Percentiles rank a stretch among this genome's conserved stretches.
These are phyloP conservation scores for Aphelidium insulamus DNA, from an alignment of 371 early-diverging fungal species.

Conservation along the genomic window DNA sequence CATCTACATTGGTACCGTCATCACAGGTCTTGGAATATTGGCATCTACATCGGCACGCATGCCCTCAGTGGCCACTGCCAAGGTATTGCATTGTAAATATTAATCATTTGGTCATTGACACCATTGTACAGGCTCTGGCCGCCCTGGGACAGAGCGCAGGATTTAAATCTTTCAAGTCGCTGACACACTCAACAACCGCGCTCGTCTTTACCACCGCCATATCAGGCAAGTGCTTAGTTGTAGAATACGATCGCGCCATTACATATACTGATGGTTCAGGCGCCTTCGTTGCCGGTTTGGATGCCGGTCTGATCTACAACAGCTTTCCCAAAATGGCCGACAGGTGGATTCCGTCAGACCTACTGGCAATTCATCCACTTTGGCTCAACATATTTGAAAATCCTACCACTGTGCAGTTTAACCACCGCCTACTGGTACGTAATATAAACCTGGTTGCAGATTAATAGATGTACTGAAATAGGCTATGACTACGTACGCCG, in stretches of 20 bases:
- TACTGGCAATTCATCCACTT: conserved; percentile 13
- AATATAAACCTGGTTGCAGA: too few relatives aligned
- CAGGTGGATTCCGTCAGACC: conserved; percentile 16
- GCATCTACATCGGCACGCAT: neutral
- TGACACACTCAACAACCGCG: conserved; percentile 28
- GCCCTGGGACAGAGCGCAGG: conserved; percentile 26
- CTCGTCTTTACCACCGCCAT: conserved; percentile 69
- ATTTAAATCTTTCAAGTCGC: conserved; percentile 29
- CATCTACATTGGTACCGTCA: conserved; percentile 51
- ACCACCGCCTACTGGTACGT: conserved; percentile 64
- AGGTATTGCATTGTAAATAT: neutral
- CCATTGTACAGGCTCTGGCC: conserved; percentile 5
- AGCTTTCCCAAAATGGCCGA: conserved; percentile 74
- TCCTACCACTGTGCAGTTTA: conserved; percentile 81
- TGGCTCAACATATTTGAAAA: conserved; percentile 81
- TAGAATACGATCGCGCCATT: neutral
- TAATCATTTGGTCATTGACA: neutral
- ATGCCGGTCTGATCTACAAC: conserved; percentile 88
- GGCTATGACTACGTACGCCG: conserved; percentile 60
- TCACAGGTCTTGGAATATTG: conserved; percentile 43
- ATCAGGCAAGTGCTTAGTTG: conserved; percentile 24
- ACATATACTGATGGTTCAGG: conserved; percentile 6
- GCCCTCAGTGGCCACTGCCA: conserved; percentile 2
- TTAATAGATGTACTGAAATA: too few relatives aligned
- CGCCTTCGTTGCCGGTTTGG: conserved; percentile 88